Conservation (phyloP, 768 basidiomycete species). For the Holtermannia corniformis region DNA sequence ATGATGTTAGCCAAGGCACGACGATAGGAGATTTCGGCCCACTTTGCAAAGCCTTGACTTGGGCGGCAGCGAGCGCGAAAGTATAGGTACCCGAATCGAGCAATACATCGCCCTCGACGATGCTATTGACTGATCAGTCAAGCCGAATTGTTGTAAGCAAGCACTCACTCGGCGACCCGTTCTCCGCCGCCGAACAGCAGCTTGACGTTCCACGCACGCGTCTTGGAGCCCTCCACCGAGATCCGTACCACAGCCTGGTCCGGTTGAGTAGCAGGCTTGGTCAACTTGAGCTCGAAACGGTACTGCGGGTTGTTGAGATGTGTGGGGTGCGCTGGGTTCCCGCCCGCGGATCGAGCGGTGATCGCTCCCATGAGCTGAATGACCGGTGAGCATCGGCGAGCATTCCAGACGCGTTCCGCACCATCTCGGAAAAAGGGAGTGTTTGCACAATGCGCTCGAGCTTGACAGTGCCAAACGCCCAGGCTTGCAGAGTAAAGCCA, state of each 20-base stretch:
- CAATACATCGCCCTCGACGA: constrained; percentile 56
- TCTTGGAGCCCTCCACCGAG: constrained; percentile 52
- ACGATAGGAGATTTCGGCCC: constrained; percentile 11
- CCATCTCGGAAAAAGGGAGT: constrained; percentile 22
- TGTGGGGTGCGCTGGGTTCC: constrained; percentile 66
- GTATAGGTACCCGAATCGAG: constrained; percentile 70
- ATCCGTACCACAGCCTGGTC: constrained; percentile 43
- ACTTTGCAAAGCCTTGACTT: constrained; percentile 51
- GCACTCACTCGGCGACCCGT: constrained; percentile 62
- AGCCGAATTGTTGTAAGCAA: neutral
- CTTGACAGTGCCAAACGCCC: constrained; percentile 8
- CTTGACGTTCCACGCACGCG: constrained; percentile 63
- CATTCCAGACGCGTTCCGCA: constrained; percentile 6
- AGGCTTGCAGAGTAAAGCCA: constrained; percentile 29
- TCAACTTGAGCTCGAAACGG: constrained; percentile 44
- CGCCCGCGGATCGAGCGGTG: constrained; percentile 66
- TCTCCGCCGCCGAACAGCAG: constrained; percentile 66
- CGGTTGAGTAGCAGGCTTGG: neutral
- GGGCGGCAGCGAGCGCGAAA: constrained; percentile 59
- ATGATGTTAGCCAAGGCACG: neutral
- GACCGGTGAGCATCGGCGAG: constrained; percentile 44
- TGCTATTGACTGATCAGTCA: constrained; percentile 30
- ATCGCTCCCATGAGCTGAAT: constrained; percentile 54
- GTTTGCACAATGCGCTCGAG: constrained; percentile 18
- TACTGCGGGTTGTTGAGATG: constrained; percentile 92